phyloP scores from a whole-genome alignment of 208 protist genomes.

The Trypanosoma caninum region DNA sequence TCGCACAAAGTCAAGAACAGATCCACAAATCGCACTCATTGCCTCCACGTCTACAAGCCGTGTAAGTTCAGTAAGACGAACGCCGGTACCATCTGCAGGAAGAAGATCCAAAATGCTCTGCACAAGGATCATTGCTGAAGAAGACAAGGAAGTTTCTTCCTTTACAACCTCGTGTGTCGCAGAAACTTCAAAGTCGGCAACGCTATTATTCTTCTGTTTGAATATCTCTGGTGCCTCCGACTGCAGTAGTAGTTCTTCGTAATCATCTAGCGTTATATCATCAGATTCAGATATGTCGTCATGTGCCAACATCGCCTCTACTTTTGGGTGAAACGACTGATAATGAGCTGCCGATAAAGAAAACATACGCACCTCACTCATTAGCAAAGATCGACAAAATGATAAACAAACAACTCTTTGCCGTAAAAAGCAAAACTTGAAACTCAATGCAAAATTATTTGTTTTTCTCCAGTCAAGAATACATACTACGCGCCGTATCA shows the following conservation, averaged over 20 bases:
- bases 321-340: background rate
- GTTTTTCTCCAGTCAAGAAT: background rate
- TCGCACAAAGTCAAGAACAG: slow-evolving; percentile 48
- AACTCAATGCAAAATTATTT: background rate
- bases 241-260: slow-evolving; percentile 58
- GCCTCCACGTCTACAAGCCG: slow-evolving; percentile 50
- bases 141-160: slow-evolving; percentile 1
- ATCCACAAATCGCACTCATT: slow-evolving; percentile 46
- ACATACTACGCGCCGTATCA: background rate
- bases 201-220: background rate
- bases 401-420: background rate
- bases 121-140: slow-evolving; percentile 20
- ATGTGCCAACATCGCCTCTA: background rate
- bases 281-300: slow-evolving; percentile 16
- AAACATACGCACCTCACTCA: background rate
- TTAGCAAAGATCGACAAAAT: background rate
- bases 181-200: background rate
- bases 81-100: slow-evolving; percentile 38
- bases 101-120: slow-evolving; percentile 38
- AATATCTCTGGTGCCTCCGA: slow-evolving; percentile 1
- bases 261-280: slow-evolving; percentile 49
- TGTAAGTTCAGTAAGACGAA: slow-evolving; percentile 56
- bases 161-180: slow-evolving; percentile 1
- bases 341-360: background rate
- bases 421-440: background rate